Base-by-base conservation (phyloP, 1,284 basidiomycete species). In the Sanguinoderma infundibulare region DNA sequence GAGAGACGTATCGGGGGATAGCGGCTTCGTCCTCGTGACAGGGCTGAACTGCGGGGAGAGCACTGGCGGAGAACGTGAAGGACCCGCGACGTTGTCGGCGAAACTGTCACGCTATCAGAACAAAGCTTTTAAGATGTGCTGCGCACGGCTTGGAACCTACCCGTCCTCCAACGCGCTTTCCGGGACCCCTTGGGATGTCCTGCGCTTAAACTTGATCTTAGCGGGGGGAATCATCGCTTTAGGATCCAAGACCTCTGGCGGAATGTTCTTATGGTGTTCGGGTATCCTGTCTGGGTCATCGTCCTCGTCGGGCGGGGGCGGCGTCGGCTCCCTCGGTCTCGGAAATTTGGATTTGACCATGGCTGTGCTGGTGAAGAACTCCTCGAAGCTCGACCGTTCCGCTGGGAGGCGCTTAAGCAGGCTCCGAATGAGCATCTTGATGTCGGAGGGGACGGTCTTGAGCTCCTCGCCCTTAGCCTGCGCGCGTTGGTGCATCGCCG, bases 361-460 rank as follows among this genome's bases (percentile, higher is more conserved):
- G 7, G 93, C 93, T n/a, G 82, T 83, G 65, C 89, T 91, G 44
- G 81, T 81, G 73, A 99, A 99, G 77, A 98, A 98, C 52, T 96
- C 93, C 12, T 97, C 94, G 70, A 97, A 99, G 63, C 84, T 89
- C 55, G 95, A 90, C 3, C 98, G 85, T 72, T 98, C 92, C 0
- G 84, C 84, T 0, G 97, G 95, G 44, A 91, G 86, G 36, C 94
- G 88, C 74, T 92, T 96, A 47, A 99, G 81, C 47, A 99, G 79
- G 22, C 80, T 77, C 3, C 95, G 86, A 46, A 99, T 95, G 53
- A 99, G 87, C 34, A 84, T 83, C 79, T 99, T 98, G 75, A 99
- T 85, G 70, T 98, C 97, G 1, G 77, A 72, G 0, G 95, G 87
- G 10, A 98, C 94, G 0, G 84, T 79, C 12, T 79, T 73, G 14